Evolutionary conservation across 176 grass and related monocot genomes (phyloP).

Genomic region (Luzula sylvatica): DNA sequence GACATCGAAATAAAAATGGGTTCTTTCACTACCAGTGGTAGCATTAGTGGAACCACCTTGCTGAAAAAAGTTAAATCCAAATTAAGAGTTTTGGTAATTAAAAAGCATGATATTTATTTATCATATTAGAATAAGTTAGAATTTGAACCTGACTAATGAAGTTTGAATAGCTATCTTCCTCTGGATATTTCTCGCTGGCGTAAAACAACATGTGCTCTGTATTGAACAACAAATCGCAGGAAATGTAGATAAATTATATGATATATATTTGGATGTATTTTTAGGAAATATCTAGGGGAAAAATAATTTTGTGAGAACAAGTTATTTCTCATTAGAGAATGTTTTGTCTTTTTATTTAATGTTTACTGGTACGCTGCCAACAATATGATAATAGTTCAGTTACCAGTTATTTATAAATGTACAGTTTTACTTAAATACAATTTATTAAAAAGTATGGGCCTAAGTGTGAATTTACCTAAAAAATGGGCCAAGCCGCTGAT

Average conservation of each 20-base stretch:
- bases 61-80: constrained; percentile 27
- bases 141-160: constrained; percentile 71
- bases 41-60: constrained; percentile 89
- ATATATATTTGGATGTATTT: not conserved
- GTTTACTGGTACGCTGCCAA: not conserved
- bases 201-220: constrained; percentile 99
- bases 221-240: constrained; percentile 16
- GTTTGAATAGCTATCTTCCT: constrained; percentile 78
- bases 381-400: not conserved
- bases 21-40: constrained; percentile 55
- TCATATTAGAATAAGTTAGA: not conserved
- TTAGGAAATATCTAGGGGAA: constrained; percentile 3
- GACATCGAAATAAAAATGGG: constrained; percentile 81
- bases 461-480: constrained; percentile 46
- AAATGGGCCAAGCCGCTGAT: constrained; percentile 77
- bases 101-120: not conserved
- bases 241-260: not conserved
- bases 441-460: not conserved
- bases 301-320: too few species aligned
- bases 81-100: not conserved
- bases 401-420: not conserved
- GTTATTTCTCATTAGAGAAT: too few species aligned
- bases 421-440: not conserved
- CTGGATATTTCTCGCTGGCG: constrained; percentile 97
- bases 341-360: not conserved